phyloP scores from a whole-genome alignment of 129 eudicot genomes.

The Chrysanthemum makinoi region DNA sequence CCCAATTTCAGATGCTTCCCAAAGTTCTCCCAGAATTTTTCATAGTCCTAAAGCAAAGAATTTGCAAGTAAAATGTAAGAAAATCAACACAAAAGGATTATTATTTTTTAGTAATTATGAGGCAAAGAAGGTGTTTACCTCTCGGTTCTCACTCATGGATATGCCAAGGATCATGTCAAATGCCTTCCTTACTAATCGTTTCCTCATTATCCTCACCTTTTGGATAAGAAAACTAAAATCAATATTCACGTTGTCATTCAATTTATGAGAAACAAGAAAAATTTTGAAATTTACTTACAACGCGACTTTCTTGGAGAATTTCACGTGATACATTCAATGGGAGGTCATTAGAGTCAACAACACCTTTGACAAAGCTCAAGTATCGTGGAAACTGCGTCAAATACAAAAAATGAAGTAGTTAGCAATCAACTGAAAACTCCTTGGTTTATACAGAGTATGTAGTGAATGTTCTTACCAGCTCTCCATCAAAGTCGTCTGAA shows the following conservation, averaged over 20 bases:
- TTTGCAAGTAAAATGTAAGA: not conserved
- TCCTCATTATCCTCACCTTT: conserved; percentile 93
- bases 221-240: conserved; percentile 2
- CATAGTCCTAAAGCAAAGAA: conserved; percentile 61
- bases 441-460: not conserved
- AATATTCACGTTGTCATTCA: not conserved
- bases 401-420: conserved; percentile 5
- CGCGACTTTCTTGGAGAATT: conserved; percentile 94
- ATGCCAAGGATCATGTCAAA: conserved; percentile 95
- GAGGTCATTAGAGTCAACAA: conserved; percentile 94
- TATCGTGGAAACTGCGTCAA: conserved; percentile 79
- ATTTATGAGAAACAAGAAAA: not conserved
- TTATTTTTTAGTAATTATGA: not conserved
- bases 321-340: conserved; percentile 97
- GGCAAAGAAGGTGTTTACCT: conserved; percentile 38
- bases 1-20: conserved; percentile 93
- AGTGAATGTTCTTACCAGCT: conserved; percentile 55
- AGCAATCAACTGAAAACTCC: conserved; percentile 4
- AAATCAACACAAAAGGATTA: not conserved
- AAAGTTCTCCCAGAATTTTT: conserved; percentile 88
- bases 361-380: conserved; percentile 90
- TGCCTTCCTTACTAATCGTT: conserved; percentile 88
- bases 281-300: conserved; percentile 53
- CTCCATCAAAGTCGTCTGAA: conserved; percentile 96
- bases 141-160: conserved; percentile 79